Evolutionary conservation across 345 rosid genomes (phyloP).

Genomic region (Eucalyptus sp.): DNA sequence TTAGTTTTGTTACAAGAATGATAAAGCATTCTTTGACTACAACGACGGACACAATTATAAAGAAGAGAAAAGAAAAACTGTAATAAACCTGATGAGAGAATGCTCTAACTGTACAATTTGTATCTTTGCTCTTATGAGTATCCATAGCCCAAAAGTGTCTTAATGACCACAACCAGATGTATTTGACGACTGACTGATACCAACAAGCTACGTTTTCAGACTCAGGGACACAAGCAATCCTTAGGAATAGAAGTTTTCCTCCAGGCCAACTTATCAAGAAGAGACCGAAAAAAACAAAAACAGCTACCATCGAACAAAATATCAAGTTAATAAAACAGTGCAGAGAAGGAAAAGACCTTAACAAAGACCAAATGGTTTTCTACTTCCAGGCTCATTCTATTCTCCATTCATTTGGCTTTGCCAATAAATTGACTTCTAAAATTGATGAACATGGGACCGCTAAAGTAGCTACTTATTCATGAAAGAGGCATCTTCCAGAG

Average conservation of each 20-base stretch:
- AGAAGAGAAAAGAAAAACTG: neutral
- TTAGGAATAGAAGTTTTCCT: neutral
- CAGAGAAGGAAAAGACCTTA: neutral
- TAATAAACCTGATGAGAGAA: neutral
- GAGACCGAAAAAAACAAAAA: neutral
- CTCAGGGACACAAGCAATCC: neutral
- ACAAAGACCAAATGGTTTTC: neutral
- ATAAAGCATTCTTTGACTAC: neutral
- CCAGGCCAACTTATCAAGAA: neutral
- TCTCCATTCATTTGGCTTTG: neutral
- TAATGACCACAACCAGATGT: neutral
- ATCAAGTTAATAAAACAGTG: neutral
- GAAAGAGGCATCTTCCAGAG: neutral
- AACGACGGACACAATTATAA: neutral
- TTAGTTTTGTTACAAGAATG: neutral
- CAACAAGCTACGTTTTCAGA: neutral
- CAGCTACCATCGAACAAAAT: neutral
- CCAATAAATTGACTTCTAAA: neutral
- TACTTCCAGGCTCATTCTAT: neutral
- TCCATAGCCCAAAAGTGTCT: neutral
- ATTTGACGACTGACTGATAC: neutral
- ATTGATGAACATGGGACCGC: neutral
- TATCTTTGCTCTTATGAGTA: neutral
- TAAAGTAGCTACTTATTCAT: neutral
- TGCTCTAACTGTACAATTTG: neutral